Conservation (phyloP, 345 rosid genomes). For the Corymbia maculata region DNA sequence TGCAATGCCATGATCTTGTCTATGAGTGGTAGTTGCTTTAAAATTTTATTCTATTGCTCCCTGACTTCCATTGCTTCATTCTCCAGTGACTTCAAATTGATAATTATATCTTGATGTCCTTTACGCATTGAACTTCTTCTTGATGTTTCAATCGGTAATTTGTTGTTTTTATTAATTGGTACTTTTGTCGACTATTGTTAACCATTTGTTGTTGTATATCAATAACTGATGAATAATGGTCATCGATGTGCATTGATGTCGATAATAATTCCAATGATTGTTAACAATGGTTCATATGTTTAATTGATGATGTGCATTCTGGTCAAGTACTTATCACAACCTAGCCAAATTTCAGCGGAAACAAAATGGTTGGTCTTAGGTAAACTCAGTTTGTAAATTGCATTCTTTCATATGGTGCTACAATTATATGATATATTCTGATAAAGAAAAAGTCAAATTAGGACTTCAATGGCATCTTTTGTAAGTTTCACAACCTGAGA, state of each 20-base stretch:
- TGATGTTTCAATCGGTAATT: too few relatives aligned
- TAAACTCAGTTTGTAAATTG: too few relatives aligned
- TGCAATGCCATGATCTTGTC: rapidly evolving
- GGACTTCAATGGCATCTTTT: background rate
- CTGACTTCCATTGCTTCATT: background rate
- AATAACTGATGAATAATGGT: background rate
- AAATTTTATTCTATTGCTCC: rapidly evolving
- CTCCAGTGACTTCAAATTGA: too few relatives aligned
- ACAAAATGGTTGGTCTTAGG: background rate
- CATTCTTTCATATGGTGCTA: background rate
- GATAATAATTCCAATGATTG: background rate
- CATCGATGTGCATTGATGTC: rapidly evolving
- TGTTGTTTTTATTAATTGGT: background rate
- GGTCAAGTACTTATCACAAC: background rate
- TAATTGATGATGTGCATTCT: background rate
- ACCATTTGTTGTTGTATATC: too few relatives aligned
- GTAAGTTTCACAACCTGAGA: background rate
- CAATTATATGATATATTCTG: background rate
- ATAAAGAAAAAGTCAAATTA: background rate
- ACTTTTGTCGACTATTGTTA: too few relatives aligned
- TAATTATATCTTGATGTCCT: too few relatives aligned
- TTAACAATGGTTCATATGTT: rapidly evolving
- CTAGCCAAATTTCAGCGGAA: rapidly evolving
- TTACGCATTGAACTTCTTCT: background rate
- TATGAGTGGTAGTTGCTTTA: too few relatives aligned